Evolutionary conservation across 176 grass and related monocot genomes (phyloP).

Genomic region (Guadua angustifolia): DNA sequence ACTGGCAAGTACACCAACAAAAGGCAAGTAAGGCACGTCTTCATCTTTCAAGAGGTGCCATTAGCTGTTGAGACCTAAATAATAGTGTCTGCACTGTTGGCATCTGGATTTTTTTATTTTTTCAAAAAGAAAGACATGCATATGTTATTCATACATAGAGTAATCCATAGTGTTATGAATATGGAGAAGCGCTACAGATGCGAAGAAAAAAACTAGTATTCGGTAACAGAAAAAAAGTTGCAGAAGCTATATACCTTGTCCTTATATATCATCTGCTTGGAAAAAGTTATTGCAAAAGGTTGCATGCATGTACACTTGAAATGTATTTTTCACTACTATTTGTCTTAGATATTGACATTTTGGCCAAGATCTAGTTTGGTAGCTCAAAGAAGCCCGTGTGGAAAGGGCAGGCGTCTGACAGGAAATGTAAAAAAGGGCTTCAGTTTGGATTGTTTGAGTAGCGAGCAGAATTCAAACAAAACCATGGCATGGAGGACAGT

Average conservation of each 20-base stretch:
- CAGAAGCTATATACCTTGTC: not conserved
- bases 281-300: constrained; percentile 1
- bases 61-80: constrained; percentile 20
- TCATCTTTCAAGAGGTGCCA: constrained; percentile 2
- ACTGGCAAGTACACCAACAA: constrained; percentile 16
- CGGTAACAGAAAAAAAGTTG: too few relatives aligned
- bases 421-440: not conserved
- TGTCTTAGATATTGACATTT: not conserved
- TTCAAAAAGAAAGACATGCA: not conserved
- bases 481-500: not conserved
- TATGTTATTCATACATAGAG: not conserved
- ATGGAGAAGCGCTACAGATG: not conserved
- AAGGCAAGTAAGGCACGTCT: not conserved
- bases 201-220: not conserved
- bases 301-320: not conserved
- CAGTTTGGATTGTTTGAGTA: not conserved
- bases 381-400: not conserved
- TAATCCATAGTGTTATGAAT: not conserved
- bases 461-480: not conserved
- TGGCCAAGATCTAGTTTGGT: not conserved
- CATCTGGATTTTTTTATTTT: not conserved
- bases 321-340: not conserved
- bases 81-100: not conserved
- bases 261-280: not conserved
- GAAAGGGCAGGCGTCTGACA: constrained; percentile 17